phyloP scores from a whole-genome alignment of 2,329 filamentous ascomycete species.

The Grosmannia serpens region DNA sequence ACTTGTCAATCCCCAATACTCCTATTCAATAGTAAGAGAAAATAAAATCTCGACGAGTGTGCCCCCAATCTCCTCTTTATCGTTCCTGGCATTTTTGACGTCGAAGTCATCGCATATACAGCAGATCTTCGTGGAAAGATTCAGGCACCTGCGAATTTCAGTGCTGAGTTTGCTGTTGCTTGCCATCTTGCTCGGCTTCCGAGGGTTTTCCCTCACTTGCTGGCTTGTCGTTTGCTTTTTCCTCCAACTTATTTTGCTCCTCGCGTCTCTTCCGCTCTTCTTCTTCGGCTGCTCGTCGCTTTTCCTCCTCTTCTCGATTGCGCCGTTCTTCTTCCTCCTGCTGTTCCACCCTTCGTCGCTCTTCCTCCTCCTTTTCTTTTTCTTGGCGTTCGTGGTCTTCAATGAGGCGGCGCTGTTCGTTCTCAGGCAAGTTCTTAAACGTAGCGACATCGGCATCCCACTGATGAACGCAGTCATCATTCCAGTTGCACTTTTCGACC shows the following conservation, averaged over 20 bases:
- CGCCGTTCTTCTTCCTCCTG: conserved; percentile 10
- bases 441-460: conserved; percentile 55
- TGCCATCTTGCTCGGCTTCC: neutral
- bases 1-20: neutral
- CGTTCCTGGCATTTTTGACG: neutral
- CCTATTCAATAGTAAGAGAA: neutral
- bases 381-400: conserved; percentile 22
- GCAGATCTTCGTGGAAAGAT: neutral
- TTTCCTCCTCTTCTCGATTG: conserved; percentile 5
- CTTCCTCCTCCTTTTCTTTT: conserved; percentile 16
- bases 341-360: conserved; percentile 13
- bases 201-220: neutral
- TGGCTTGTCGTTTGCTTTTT: neutral
- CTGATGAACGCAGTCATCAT: conserved; percentile 46
- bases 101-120: neutral
- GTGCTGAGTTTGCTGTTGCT: neutral
- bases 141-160: neutral
- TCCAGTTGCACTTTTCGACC: conserved; percentile 62
- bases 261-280: conserved; percentile 2
- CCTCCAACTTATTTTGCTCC: neutral
- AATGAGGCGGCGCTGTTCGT: conserved; percentile 43
- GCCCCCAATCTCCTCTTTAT: neutral
- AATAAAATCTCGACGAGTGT: neutral
- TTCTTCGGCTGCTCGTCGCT: neutral
- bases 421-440: conserved; percentile 45